Conservation (phyloP, 2,329 filamentous ascomycete species). For the Colletotrichum sp. region DNA sequence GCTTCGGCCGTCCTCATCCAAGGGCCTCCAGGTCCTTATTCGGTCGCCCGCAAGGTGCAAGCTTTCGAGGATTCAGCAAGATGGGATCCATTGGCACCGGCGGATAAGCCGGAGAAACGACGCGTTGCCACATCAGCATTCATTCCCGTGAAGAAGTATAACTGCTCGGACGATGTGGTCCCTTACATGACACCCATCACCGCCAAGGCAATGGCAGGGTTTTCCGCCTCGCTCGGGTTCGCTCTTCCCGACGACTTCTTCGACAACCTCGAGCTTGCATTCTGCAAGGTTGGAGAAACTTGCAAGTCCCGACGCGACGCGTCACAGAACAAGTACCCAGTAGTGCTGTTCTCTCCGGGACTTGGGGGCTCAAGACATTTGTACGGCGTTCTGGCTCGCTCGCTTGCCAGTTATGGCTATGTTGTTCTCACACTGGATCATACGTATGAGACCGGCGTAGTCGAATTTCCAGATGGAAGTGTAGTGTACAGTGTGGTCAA, state of each 20-base stretch:
- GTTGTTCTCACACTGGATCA: conserved; percentile 54
- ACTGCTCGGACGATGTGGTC: conserved; percentile 4
- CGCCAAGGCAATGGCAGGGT: not conserved
- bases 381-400: conserved; percentile 46
- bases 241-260: conserved; percentile 10
- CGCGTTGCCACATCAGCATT: conserved; percentile 19
- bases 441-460: conserved; percentile 46
- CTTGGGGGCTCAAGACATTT: conserved; percentile 44
- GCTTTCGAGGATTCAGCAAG: conserved; percentile 23
- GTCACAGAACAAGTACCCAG: conserved; percentile 5
- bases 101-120: conserved; percentile 17
- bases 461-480: conserved; percentile 50
- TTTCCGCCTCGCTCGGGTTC: not conserved
- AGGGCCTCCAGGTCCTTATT: not conserved
- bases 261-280: conserved; percentile 18
- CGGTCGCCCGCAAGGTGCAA: conserved; percentile 19
- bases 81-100: conserved; percentile 24
- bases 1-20: not conserved
- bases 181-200: conserved; percentile 23
- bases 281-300: conserved; percentile 11
- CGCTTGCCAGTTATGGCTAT: conserved; percentile 50
- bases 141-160: conserved; percentile 1
- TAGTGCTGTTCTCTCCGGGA: conserved; percentile 50
- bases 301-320: not conserved
- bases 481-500: conserved; percentile 27